Percentiles rank a stretch among this genome's conserved stretches.
Evolutionary conservation across 1,284 basidiomycete genomes (phyloP).

Genomic region (Melampsora americana): DNA sequence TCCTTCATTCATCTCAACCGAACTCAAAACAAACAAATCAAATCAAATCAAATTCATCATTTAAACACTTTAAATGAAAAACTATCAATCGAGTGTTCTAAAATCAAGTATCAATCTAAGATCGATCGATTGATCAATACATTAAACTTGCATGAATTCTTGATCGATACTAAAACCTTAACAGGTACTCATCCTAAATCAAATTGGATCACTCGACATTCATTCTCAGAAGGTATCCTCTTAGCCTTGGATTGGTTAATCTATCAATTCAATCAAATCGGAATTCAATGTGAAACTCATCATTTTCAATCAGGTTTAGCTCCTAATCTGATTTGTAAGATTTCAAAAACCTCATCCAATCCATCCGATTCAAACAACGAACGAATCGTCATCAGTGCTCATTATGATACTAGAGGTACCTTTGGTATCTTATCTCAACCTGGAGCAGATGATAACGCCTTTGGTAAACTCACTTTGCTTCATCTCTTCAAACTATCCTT

Average conservation of each 20-base stretch:
- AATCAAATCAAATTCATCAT: no score
- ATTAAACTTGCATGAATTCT: neutral
- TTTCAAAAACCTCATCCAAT: no score
- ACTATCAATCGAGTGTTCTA: no score
- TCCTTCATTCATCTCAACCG: no score
- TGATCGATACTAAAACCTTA: neutral
- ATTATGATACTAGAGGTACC: conserved; percentile 80
- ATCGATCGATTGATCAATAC: conserved; percentile 5
- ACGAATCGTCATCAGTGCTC: conserved; percentile 66
- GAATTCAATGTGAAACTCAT: conserved; percentile 67
- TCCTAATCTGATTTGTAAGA: conserved; percentile 73
- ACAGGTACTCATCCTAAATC: neutral
- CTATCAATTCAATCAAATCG: conserved; percentile 64
- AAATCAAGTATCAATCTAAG: conserved; percentile 6
- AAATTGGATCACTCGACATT: conserved; percentile 64
- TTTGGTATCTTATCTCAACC: conserved; percentile 73
- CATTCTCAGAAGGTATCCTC: conserved; percentile 67
- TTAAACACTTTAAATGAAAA: no score
- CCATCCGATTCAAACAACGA: no score
- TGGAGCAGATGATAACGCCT: conserved; percentile 65
- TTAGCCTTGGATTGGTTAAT: conserved; percentile 70
- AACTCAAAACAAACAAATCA: no score
- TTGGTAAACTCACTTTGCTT: conserved; percentile 71
- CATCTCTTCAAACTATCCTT: no score
- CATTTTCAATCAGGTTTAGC: conserved; percentile 69